phyloP scores from a whole-genome alignment of 768 basidiomycete species.

The Boletus vinaceobasis region DNA sequence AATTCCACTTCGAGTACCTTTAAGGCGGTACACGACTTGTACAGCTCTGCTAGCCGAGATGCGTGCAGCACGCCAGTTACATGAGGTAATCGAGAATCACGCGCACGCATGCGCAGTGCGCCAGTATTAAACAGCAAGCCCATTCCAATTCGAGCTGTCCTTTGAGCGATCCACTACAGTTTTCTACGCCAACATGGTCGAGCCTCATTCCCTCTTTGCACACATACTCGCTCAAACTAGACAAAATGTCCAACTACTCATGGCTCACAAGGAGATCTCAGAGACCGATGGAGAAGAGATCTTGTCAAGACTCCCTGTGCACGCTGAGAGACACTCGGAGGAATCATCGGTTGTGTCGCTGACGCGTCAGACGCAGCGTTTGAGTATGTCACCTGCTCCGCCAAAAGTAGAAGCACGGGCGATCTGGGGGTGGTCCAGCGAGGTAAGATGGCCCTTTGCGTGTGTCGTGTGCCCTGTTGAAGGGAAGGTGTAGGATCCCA shows the following conservation, averaged over 20 bases:
- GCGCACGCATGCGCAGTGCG: not conserved
- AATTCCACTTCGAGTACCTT: not conserved
- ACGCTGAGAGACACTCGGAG: constrained; percentile 19
- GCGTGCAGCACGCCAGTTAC: not conserved
- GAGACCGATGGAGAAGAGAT: constrained; percentile 39
- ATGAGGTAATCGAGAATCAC: constrained; percentile 25
- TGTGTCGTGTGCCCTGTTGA: constrained; percentile 4
- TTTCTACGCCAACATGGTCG: constrained; percentile 19
- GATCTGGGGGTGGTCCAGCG: constrained; percentile 30
- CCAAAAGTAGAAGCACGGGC: constrained; percentile 28
- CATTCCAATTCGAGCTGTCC: not conserved
- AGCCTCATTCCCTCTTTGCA: constrained; percentile 21
- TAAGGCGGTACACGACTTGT: not conserved
- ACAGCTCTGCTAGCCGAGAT: not conserved
- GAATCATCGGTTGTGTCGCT: constrained; percentile 18
- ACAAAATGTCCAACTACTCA: constrained; percentile 45
- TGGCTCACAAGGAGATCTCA: constrained; percentile 40
- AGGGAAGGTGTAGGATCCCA: constrained; percentile 51
- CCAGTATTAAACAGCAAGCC: constrained; percentile 12
- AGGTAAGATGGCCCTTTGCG: constrained; percentile 16
- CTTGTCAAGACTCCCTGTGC: constrained; percentile 34
- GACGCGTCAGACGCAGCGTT: constrained; percentile 19
- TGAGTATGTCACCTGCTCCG: constrained; percentile 25
- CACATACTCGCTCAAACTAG: constrained; percentile 47
- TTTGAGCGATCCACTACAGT: not conserved